Conservation (phyloP, 768 basidiomycete species). For the Porpolomopsis calyptriformis region DNA sequence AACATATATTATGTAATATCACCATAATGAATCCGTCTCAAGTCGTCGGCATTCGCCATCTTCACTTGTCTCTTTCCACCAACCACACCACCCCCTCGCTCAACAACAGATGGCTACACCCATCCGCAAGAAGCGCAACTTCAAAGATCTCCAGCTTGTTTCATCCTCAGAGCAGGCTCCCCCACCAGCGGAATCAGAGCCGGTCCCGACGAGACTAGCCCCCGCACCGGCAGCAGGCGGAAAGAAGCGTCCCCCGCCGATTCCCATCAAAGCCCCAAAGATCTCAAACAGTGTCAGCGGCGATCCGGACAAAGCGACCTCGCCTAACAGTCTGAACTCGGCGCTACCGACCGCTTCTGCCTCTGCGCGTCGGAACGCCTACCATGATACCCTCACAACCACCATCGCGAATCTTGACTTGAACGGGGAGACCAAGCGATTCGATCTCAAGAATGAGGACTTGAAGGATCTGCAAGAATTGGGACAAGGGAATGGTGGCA, state of each 20-base stretch:
- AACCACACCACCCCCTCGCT: not conserved
- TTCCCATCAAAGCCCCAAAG: slow-evolving; percentile 69
- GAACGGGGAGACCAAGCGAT: slow-evolving; percentile 70
- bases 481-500: slow-evolving; percentile 94
- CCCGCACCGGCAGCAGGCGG: slow-evolving; percentile 33
- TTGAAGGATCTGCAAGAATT: slow-evolving; percentile 84
- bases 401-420: slow-evolving; percentile 82
- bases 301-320: slow-evolving; percentile 35
- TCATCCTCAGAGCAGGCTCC: slow-evolving; percentile 35
- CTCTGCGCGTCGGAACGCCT: slow-evolving; percentile 53
- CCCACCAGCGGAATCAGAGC: slow-evolving; percentile 26
- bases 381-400: slow-evolving; percentile 70
- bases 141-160: slow-evolving; percentile 74
- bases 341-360: slow-evolving; percentile 42
- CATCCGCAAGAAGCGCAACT: slow-evolving; percentile 84
- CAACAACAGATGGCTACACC: slow-evolving; percentile 1
- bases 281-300: slow-evolving; percentile 32
- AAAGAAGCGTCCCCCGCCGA: slow-evolving; percentile 75
- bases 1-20: no score
- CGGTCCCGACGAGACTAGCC: slow-evolving; percentile 37
- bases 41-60: no score
- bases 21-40: no score
- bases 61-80: no score
- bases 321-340: slow-evolving; percentile 38
- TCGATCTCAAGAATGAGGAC: slow-evolving; percentile 80